Evolutionary conservation across 345 rosid genomes (phyloP).

Genomic region (Arabidopsis arenosa): DNA sequence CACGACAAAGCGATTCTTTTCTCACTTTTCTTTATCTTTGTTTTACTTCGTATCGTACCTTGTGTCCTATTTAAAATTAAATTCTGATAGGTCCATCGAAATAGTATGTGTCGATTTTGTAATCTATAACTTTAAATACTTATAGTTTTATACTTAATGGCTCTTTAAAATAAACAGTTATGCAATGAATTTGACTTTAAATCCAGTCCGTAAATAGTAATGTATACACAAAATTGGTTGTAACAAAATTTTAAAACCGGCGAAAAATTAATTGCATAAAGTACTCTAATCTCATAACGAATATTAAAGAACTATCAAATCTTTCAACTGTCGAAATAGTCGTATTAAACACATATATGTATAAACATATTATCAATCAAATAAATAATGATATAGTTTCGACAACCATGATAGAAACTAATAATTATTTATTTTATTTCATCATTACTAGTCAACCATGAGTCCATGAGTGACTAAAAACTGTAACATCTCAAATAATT

Average conservation of each 20-base stretch:
- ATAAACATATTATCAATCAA: neutral
- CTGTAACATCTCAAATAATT: slow-evolving; percentile 19
- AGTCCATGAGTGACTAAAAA: neutral
- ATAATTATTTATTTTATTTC: neutral
- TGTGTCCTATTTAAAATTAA: slow-evolving; percentile 22
- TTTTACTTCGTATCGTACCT: slow-evolving; percentile 17
- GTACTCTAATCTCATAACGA: neutral
- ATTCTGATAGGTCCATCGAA: neutral
- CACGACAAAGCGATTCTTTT: slow-evolving; percentile 48
- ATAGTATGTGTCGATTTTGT: neutral
- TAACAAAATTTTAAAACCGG: neutral
- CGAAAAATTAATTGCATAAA: neutral
- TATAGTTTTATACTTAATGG: neutral
- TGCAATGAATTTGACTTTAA: neutral
- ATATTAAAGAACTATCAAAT: neutral
- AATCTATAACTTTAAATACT: neutral
- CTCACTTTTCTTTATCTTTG: slow-evolving; percentile 27
- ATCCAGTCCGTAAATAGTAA: neutral
- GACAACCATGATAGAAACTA: slow-evolving; percentile 13
- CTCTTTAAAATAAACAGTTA: neutral
- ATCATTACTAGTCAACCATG: slow-evolving; percentile 16
- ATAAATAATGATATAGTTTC: slow-evolving; percentile 5
- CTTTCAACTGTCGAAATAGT: neutral
- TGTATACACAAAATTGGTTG: slow-evolving; percentile 3
- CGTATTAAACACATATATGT: neutral